Evolutionary conservation across 164 flowering plant genomes (phyloP), one percentile per base, ranked within the genome.

Genomic region (Dillenia turbinata): DNA sequence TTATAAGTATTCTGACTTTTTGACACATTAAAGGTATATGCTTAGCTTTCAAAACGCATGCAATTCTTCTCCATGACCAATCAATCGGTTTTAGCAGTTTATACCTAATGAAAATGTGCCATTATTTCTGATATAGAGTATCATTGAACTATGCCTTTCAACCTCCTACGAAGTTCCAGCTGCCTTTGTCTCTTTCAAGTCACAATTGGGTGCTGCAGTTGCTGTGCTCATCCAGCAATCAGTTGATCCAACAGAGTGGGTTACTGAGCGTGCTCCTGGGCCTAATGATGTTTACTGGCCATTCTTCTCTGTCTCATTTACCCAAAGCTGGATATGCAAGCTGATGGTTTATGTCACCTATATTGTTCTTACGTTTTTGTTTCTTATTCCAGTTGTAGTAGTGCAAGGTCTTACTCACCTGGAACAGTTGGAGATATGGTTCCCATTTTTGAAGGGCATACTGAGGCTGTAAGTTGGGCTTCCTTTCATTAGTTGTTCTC

Each of bases 241-340:
- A 9, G 60, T 33, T 11, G 76, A 91, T 75, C 97, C 98, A 10
- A 89, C 81, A 49, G 64, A 81, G 47, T 94, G 97, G 98, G 49
- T 86, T 61, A 83, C 88, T 49, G 96, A 91, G 68, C 77, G 62
- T 75, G 98, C 97, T 64, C 97, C 97, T 50, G 95, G 83, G 66
- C 97, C 96, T 63, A 63, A 66, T 59, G 97, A 94, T 77, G 93
- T 94, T 57, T 83, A 83, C 68, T 91, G 98, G 97, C 95, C 98
- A 49, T 89, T 87, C 77, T 86, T 94, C 69, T 91, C 92, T 57
- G 57, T 90, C 19, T 79, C 92, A 1, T 94, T 89, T 56, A 44
- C 83, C 52, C 69, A 54, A 60, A 78, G 82, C 67, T 94, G 99
- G 99, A 71, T 94, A 19, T 80, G 77, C 62, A 86, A 77, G 75